Conservation (phyloP, 2,329 filamentous ascomycete species). For the Aspergillus bombycis region DNA sequence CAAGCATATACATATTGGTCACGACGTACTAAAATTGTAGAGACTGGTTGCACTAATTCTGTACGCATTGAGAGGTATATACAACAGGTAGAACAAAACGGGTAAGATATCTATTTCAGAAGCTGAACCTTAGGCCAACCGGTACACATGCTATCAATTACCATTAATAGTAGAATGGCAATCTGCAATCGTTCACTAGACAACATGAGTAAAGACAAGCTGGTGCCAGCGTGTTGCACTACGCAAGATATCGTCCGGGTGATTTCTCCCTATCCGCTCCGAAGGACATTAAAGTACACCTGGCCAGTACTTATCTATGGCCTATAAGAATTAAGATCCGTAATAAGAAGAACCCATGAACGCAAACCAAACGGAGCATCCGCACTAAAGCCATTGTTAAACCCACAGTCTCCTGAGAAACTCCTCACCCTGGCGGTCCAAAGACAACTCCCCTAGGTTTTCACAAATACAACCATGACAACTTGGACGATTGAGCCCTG, state of each 20-base stretch:
- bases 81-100: no score
- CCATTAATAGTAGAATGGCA: no score
- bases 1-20: no score
- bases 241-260: no score
- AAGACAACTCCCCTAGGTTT: rapidly evolving
- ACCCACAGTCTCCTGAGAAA: neutral
- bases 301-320: neutral
- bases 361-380: neutral
- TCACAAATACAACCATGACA: neutral
- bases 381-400: neutral
- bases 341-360: neutral
- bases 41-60: no score
- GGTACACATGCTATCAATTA: no score
- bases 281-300: neutral
- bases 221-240: neutral
- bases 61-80: no score
- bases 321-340: neutral
- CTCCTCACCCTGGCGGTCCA: neutral
- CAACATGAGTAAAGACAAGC: neutral
- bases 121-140: no score
- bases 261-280: neutral
- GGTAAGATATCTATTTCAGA: no score
- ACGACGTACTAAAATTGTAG: no score
- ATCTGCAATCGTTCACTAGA: no score
- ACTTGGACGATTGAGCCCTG: neutral